A percentile compares a stretch with the other conserved stretches of the same genome.
phyloP scores from a whole-genome alignment of 2,329 filamentous ascomycete species.

The Cladosporium sp. region DNA sequence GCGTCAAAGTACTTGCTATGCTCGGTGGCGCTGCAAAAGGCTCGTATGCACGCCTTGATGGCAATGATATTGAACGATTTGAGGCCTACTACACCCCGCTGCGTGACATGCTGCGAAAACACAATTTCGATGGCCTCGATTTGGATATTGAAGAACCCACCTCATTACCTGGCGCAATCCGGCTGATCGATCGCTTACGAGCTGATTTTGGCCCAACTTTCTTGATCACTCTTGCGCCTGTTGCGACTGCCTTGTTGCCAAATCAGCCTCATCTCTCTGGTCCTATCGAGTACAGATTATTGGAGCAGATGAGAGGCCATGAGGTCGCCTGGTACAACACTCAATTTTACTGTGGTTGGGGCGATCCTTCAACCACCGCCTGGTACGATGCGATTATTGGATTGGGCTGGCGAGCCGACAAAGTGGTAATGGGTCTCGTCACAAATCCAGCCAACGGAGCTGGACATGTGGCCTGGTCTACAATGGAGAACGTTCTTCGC shows the following conservation, averaged over 20 bases:
- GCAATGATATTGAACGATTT: slow-evolving; percentile 59
- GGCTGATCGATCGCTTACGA: slow-evolving; percentile 45
- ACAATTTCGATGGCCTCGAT: slow-evolving; percentile 65
- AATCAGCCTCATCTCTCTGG: slow-evolving; percentile 63
- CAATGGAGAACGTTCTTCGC: slow-evolving; percentile 54
- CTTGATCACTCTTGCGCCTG: slow-evolving; percentile 75
- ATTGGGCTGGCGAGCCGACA: slow-evolving; percentile 66
- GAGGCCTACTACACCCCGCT: slow-evolving; percentile 70
- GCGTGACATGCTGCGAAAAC: slow-evolving; percentile 56
- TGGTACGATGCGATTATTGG: slow-evolving; percentile 52
- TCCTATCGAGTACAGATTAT: slow-evolving; percentile 66
- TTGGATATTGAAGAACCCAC: slow-evolving; percentile 76
- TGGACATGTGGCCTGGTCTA: slow-evolving; percentile 55
- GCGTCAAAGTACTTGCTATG: slow-evolving; percentile 80
- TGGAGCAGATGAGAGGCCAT: slow-evolving; percentile 62
- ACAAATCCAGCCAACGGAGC: slow-evolving; percentile 71
- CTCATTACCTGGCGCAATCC: slow-evolving; percentile 58
- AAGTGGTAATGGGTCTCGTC: slow-evolving; percentile 74
- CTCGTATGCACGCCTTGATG: slow-evolving; percentile 57
- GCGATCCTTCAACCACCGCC: slow-evolving; percentile 52
- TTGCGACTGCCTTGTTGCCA: slow-evolving; percentile 66
- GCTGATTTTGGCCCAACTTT: slow-evolving; percentile 65
- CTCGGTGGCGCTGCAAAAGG: slow-evolving; percentile 79
- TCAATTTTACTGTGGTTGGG: slow-evolving; percentile 93
- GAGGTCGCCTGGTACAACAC: slow-evolving; percentile 82